phyloP scores from a whole-genome alignment of 495 filamentous ascomycete genomes.

The Opeltia flavorubescens region DNA sequence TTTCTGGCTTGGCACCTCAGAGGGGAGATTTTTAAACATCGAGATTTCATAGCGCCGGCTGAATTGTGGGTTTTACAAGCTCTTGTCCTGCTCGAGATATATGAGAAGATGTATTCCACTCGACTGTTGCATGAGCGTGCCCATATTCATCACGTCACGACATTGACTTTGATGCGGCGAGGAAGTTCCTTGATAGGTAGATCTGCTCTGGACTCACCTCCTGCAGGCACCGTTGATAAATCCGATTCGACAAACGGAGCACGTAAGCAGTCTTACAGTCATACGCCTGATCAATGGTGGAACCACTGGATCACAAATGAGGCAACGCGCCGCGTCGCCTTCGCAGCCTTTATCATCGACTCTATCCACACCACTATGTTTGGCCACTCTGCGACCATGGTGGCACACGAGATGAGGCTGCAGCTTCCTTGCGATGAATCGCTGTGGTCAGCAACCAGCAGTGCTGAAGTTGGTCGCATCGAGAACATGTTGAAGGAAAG shows the following conservation, averaged over 20 bases:
- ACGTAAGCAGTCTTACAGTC: slow-evolving; percentile 43
- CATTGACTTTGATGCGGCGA: slow-evolving; percentile 85
- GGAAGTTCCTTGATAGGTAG: slow-evolving; percentile 87
- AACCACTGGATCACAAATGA: slow-evolving; percentile 94
- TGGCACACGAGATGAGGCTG: slow-evolving; percentile 86
- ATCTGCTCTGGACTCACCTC: slow-evolving; percentile 75
- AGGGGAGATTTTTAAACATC: slow-evolving; percentile 85
- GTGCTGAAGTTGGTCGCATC: slow-evolving; percentile 73
- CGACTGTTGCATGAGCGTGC: slow-evolving; percentile 85
- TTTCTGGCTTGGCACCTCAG: slow-evolving; percentile 85
- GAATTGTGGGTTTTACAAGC: slow-evolving; percentile 98
- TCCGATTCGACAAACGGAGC: slow-evolving; percentile 38
- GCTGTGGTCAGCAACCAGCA: slow-evolving; percentile 84
- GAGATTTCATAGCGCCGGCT: slow-evolving; percentile 82
- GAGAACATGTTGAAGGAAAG: slow-evolving; percentile 71
- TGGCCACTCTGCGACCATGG: slow-evolving; percentile 93
- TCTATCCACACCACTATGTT: slow-evolving; percentile 98
- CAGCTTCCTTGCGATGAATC: slow-evolving; percentile 89
- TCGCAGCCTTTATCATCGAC: slow-evolving; percentile 90
- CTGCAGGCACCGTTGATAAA: slow-evolving; percentile 57
- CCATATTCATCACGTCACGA: slow-evolving; percentile 94
- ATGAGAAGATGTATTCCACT: slow-evolving; percentile 94
- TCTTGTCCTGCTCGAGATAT: slow-evolving; percentile 75
- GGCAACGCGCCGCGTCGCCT: slow-evolving; percentile 77
- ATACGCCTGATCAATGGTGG: slow-evolving; percentile 81